Conservation (phyloP, 352 stramenopile genomes). For the Phytophthora multivora region DNA sequence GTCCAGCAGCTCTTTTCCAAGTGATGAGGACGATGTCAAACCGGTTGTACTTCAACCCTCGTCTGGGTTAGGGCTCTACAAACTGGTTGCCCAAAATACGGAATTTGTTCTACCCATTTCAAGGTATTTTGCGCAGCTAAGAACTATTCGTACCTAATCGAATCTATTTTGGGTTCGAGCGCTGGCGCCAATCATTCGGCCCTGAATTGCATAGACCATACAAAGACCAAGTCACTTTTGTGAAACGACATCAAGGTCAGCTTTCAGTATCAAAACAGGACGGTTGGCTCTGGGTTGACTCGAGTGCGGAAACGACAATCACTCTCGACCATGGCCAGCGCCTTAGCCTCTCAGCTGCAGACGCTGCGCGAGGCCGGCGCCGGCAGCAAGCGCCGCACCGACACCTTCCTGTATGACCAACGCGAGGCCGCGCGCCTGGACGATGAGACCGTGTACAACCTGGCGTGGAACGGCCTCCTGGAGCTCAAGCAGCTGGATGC, state of each 20-base stretch:
- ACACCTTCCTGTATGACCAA: slow-evolving; percentile 86
- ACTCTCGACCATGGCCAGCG: slow-evolving; percentile 55
- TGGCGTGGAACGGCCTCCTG: slow-evolving; percentile 82
- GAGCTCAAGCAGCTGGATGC: slow-evolving; percentile 83
- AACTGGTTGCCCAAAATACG: background rate
- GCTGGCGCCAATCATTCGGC: slow-evolving; percentile 29
- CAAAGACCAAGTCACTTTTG: slow-evolving; percentile 28
- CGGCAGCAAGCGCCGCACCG: slow-evolving; percentile 81
- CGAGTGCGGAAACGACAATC: background rate
- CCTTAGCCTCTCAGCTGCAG: slow-evolving; percentile 81
- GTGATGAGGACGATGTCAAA: slow-evolving; percentile 9
- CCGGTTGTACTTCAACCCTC: slow-evolving; percentile 21
- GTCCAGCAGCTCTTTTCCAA: background rate
- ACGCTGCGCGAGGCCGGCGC: slow-evolving; percentile 76
- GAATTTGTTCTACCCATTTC: background rate
- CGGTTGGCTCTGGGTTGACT: slow-evolving; percentile 26
- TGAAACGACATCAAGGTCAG: slow-evolving; percentile 17
- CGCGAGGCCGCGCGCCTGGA: slow-evolving; percentile 82
- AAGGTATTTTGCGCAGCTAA: background rate
- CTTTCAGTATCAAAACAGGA: slow-evolving; percentile 29
- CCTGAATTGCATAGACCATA: slow-evolving; percentile 35
- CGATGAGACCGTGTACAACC: slow-evolving; percentile 85
- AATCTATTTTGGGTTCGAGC: slow-evolving; percentile 13
- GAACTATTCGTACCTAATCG: background rate
- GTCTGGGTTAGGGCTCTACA: background rate